Percentiles rank a stretch among this genome's conserved stretches.
phyloP scores from a whole-genome alignment of 805 yeast genomes.

The Lipomyces spencermartinsiae region DNA sequence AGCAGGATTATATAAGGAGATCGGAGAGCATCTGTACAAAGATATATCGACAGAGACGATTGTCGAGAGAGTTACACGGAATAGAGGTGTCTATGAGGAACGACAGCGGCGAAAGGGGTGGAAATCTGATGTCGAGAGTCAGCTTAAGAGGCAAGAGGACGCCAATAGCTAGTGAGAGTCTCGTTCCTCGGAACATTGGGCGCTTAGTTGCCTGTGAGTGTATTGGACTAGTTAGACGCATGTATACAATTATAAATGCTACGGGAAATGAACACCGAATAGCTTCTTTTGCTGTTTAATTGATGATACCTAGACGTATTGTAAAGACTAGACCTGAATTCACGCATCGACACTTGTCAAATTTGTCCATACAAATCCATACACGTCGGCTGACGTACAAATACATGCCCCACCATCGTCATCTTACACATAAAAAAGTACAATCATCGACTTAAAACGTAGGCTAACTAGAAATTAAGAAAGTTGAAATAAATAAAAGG shows the following conservation, averaged over 20 bases:
- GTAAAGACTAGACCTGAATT: constrained; percentile 1
- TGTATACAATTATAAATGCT: neutral
- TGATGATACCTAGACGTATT: neutral
- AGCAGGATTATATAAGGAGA: constrained; percentile 50
- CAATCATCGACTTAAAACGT: neutral
- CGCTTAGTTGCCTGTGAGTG: neutral
- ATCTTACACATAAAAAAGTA: constrained; percentile 3
- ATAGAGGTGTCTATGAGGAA: constrained; percentile 75
- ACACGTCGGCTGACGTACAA: neutral
- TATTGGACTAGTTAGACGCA: neutral
- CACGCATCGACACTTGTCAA: neutral
- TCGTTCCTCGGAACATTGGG: neutral
- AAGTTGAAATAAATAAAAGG: neutral
- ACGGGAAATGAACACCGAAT: neutral
- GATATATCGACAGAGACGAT: constrained; percentile 73
- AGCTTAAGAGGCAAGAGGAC: constrained; percentile 34
- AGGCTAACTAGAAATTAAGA: neutral
- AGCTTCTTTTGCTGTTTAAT: neutral
- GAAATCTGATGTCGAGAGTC: constrained; percentile 63
- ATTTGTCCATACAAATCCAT: neutral
- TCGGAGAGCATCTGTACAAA: constrained; percentile 64
- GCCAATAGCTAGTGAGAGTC: neutral
- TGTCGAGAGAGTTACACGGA: constrained; percentile 71
- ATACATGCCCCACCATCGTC: constrained; percentile 4
- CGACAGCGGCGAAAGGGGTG: constrained; percentile 88